Evolutionary conservation across 2,329 filamentous ascomycete genomes (phyloP).

Genomic region (Chaetomium sp.): DNA sequence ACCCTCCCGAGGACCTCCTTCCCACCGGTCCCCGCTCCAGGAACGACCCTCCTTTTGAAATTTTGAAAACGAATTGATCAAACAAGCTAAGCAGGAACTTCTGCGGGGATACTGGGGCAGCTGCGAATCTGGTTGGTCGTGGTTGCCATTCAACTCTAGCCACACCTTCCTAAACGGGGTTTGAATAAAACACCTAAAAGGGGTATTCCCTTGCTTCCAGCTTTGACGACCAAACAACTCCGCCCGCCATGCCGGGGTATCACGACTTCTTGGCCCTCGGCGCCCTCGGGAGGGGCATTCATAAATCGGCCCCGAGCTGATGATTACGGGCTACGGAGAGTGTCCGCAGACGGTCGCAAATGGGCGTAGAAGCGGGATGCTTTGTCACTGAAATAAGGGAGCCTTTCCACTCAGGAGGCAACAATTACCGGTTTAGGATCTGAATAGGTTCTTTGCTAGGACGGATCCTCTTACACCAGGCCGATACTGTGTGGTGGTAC

Average conservation of each 20-base stretch:
- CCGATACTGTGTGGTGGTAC: neutral
- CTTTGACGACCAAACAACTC: neutral
- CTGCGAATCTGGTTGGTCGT: neutral
- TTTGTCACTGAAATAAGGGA: slow-evolving; percentile 6
- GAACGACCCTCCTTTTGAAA: too few species aligned
- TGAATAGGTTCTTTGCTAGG: slow-evolving; percentile 21
- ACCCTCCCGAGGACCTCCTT: too few species aligned
- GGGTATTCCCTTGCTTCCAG: neutral
- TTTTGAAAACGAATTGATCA: neutral
- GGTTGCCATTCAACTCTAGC: slow-evolving; percentile 1
- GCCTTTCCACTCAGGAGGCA: neutral
- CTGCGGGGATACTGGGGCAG: neutral
- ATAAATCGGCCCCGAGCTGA: neutral
- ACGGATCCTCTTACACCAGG: neutral
- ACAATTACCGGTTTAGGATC: slow-evolving; percentile 17
- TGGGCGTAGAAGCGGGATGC: neutral
- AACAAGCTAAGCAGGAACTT: neutral
- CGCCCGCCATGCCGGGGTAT: neutral
- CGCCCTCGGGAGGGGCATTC: neutral
- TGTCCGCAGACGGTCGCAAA: neutral
- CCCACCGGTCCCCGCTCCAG: too few species aligned
- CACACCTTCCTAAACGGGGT: slow-evolving; percentile 18
- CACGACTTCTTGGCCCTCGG: neutral
- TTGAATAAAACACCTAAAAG: slow-evolving; percentile 24
- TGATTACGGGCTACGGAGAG: neutral